Base-by-base conservation (phyloP, 2,329 filamentous ascomycete species). In the Aphanocladium album region DNA sequence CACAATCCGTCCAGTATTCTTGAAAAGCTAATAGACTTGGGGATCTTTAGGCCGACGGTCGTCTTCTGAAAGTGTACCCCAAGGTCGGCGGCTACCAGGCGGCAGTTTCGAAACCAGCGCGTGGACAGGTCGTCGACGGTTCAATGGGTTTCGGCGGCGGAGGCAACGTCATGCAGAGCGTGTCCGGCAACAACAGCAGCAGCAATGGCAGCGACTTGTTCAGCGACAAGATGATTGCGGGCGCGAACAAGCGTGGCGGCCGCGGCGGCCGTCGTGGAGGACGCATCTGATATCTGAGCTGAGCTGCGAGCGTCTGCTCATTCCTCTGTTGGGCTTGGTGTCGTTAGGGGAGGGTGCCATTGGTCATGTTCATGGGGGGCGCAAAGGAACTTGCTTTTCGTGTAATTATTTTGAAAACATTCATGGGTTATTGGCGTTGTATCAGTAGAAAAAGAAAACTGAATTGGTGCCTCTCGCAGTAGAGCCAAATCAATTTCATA, bases 1-100 rank as follows among this genome's bases (percentile, higher is more conserved):
- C n/a, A n/a, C n/a, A n/a, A n/a, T n/a, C n/a, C n/a, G n/a, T n/a
- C n/a, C n/a, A n/a, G n/a, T n/a, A n/a, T n/a, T n/a, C n/a, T n/a
- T n/a, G n/a, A n/a, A n/a, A n/a, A n/a, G 21, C 41, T 52, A 27
- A 37, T 8, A 50, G 41, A 23, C 45, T 47, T 30, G 54, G 30
- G 58, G 57, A 59, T 57, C 56, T 63, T 45, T 9, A 86, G 89
- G 90, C 90, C 68, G 90, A 93, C 68, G 89, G 89, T 52, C 82
- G 88, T 65, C 74, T 89, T 17, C 81, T 93, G 59, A 84, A 89
- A 70, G 88, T 93, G 43, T 92, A 89, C 71, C 77, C 85, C 72
- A 90, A 90, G 71, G 75, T 82, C 3, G 80, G 80, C 62, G 77
- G 76, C 62, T 72, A 72, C 64, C 67, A 66, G 39, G 64, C 63